Percentiles rank a stretch among this genome's conserved stretches.
These are phyloP conservation scores for Pythium pyrilobum DNA, from an alignment of 352 stramenopile species.

Conservation along the genomic window DNA sequence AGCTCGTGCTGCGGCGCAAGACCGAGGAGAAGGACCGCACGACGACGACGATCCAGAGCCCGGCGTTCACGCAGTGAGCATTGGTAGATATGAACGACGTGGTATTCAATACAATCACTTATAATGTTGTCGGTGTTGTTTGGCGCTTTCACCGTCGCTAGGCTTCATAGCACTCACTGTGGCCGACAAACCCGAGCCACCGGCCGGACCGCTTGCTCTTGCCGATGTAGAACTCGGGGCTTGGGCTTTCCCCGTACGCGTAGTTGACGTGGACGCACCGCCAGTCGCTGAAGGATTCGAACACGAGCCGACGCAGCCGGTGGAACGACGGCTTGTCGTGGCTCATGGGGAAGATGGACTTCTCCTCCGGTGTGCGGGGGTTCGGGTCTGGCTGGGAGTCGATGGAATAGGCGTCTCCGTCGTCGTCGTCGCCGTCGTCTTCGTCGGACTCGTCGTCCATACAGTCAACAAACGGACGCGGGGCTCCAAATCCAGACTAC, in stretches of 20 bases:
- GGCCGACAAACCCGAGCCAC: not conserved
- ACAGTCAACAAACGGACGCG: no score
- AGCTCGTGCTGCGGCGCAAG: constrained; percentile 27
- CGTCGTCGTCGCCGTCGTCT: no score
- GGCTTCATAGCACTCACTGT: not conserved
- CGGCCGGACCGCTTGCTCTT: not conserved
- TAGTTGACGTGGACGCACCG: not conserved
- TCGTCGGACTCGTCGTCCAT: no score
- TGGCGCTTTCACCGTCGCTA: no score
- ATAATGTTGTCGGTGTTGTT: no score
- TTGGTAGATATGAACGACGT: not conserved
- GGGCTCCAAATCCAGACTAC: no score
- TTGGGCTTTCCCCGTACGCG: not conserved
- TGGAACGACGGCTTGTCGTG: not conserved
- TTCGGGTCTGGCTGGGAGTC: no score
- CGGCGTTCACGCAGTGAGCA: not conserved
- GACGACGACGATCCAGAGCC: constrained; percentile 5
- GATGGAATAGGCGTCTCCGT: no score
- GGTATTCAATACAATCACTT: not conserved
- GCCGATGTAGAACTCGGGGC: not conserved
- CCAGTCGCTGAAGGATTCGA: not conserved
- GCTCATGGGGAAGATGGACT: not conserved
- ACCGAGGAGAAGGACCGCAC: not conserved
- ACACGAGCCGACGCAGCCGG: no score
- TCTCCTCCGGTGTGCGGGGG: no score